Conservation (phyloP, 2,329 filamentous ascomycete species). For the Metarhizium brunneum region DNA sequence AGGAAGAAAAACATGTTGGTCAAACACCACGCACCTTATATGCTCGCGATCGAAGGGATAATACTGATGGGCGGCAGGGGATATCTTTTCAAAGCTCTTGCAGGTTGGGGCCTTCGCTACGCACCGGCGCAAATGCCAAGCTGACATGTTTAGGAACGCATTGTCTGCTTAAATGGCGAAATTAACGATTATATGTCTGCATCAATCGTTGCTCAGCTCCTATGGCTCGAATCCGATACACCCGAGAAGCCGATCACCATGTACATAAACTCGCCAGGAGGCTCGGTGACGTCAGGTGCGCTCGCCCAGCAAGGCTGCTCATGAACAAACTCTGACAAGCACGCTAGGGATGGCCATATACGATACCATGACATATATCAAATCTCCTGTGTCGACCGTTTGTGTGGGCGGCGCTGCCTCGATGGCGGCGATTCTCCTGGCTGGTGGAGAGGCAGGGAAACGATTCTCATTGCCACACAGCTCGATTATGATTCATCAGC, state of each 20-base stretch:
- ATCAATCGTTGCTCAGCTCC: slow-evolving; percentile 89
- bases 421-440: slow-evolving; percentile 85
- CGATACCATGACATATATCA: slow-evolving; percentile 97
- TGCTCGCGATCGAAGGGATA: background rate
- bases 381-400: slow-evolving; percentile 84
- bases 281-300: slow-evolving; percentile 66
- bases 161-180: slow-evolving; percentile 84
- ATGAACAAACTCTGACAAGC: slow-evolving; percentile 1
- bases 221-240: slow-evolving; percentile 96
- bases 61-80: slow-evolving; percentile 41
- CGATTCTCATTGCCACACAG: slow-evolving; percentile 87
- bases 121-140: background rate
- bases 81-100: slow-evolving; percentile 73
- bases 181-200: slow-evolving; percentile 87
- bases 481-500: slow-evolving; percentile 96
- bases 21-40: too few species aligned
- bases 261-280: slow-evolving; percentile 96
- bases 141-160: slow-evolving; percentile 59
- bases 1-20: slow-evolving; percentile 68
- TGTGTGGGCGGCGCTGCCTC: slow-evolving; percentile 91
- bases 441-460: slow-evolving; percentile 76
- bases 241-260: slow-evolving; percentile 92
- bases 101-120: slow-evolving; percentile 34
- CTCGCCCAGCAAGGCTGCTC: background rate
- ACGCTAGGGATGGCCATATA: slow-evolving; percentile 69